A percentile compares a stretch with the other conserved stretches of the same genome.
Evolutionary conservation across 2,329 filamentous ascomycete genomes (phyloP).

Genomic region (Penicillium sp.): DNA sequence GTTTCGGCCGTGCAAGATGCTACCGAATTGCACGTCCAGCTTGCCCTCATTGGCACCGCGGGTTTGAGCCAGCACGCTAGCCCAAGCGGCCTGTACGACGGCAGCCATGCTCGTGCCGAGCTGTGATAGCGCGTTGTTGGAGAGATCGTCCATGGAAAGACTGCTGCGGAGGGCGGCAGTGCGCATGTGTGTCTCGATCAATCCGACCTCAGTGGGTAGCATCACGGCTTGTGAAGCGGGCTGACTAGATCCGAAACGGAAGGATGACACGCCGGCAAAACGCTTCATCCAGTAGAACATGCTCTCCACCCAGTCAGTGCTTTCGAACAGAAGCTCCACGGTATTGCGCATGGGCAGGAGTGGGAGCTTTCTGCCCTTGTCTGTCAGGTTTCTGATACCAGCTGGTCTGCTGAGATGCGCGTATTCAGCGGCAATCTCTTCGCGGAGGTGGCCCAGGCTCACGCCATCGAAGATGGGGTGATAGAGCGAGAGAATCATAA

Average conservation of each 20-base stretch:
- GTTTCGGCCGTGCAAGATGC: background rate
- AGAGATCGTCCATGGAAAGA: background rate
- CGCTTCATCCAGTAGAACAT: slow-evolving; percentile 1
- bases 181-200: background rate
- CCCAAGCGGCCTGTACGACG: background rate
- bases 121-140: background rate
- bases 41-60: background rate
- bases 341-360: background rate
- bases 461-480: background rate
- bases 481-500: background rate
- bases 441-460: background rate
- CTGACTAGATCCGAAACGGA: background rate
- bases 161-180: background rate
- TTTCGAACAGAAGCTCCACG: background rate
- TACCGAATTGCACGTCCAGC: background rate
- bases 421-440: background rate
- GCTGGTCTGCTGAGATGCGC: background rate
- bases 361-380: background rate
- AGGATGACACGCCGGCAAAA: background rate
- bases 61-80: background rate
- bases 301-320: background rate
- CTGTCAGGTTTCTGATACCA: background rate
- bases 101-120: background rate
- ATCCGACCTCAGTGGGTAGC: background rate
- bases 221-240: background rate